Conservation (phyloP, 805 yeast genomes). For the Zygotorulaspora danielsina region DNA sequence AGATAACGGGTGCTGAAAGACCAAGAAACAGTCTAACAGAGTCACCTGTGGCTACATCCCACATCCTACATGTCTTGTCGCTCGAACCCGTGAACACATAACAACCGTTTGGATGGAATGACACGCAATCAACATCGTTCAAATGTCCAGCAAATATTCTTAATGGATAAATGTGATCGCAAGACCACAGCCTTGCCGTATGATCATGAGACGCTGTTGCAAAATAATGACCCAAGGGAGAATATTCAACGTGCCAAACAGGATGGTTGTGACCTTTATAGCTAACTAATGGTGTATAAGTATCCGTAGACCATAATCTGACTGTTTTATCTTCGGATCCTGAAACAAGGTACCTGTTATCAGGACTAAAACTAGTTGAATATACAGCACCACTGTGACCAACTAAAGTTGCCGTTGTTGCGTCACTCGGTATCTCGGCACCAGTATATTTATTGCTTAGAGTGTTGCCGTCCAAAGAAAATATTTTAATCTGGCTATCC, state of each 20-base stretch:
- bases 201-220: conserved; percentile 98
- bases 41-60: conserved; percentile 90
- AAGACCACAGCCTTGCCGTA: conserved; percentile 96
- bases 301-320: conserved; percentile 89
- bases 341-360: conserved; percentile 72
- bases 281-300: conserved; percentile 82
- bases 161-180: conserved; percentile 94
- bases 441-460: conserved; percentile 49
- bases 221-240: conserved; percentile 95
- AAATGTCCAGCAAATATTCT: conserved; percentile 96
- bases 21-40: conserved; percentile 91
- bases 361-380: conserved; percentile 87
- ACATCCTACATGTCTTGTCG: conserved; percentile 95
- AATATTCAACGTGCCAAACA: conserved; percentile 93
- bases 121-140: conserved; percentile 91
- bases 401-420: conserved; percentile 42
- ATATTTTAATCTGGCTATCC: conserved; percentile 82
- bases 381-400: conserved; percentile 96
- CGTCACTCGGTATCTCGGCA: conserved; percentile 38
- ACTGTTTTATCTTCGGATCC: conserved; percentile 90
- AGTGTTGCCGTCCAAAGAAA: conserved; percentile 92
- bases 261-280: conserved; percentile 96
- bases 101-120: conserved; percentile 94
- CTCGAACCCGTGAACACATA: conserved; percentile 93
- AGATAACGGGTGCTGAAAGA: conserved; percentile 82